These are phyloP conservation scores for Sugiyamaella americana DNA, from an alignment of 805 yeast genomes.

Conservation along the genomic window DNA sequence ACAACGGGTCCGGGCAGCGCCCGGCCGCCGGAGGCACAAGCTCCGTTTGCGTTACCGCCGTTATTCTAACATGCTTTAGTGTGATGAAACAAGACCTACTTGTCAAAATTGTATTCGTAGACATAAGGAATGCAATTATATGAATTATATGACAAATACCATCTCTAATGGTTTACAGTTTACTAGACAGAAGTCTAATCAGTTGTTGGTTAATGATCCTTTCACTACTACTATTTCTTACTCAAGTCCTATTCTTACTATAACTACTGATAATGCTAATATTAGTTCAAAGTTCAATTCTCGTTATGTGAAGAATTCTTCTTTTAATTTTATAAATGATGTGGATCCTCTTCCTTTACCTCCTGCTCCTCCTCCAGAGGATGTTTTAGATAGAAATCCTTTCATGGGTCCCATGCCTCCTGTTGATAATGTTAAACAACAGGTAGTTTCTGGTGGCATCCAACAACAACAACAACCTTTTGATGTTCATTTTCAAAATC, in stretches of 20 bases:
- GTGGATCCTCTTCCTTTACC: background rate
- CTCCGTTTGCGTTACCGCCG: no score
- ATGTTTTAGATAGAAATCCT: background rate
- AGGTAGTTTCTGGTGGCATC: background rate
- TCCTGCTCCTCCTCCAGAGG: background rate
- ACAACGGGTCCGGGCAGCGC: no score
- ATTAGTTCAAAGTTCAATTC: no score
- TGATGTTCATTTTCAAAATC: background rate
- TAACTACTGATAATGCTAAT: no score
- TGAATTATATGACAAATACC: background rate
- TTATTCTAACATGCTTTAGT: no score
- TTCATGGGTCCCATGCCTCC: background rate
- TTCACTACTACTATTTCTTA: background rate
- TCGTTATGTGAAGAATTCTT: no score
- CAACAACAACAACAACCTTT: background rate
- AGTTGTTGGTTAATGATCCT: background rate
- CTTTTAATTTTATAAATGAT: no score
- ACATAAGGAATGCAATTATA: constrained; percentile 18
- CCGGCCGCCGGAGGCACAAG: no score
- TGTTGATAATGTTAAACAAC: background rate
- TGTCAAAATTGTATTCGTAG: constrained; percentile 21
- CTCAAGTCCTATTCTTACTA: no score
- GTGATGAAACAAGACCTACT: constrained; percentile 23
- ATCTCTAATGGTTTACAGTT: background rate
- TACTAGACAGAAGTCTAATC: background rate